Evolutionary conservation across 768 basidiomycete genomes (phyloP).

Genomic region (Boletus rubroflammeus): DNA sequence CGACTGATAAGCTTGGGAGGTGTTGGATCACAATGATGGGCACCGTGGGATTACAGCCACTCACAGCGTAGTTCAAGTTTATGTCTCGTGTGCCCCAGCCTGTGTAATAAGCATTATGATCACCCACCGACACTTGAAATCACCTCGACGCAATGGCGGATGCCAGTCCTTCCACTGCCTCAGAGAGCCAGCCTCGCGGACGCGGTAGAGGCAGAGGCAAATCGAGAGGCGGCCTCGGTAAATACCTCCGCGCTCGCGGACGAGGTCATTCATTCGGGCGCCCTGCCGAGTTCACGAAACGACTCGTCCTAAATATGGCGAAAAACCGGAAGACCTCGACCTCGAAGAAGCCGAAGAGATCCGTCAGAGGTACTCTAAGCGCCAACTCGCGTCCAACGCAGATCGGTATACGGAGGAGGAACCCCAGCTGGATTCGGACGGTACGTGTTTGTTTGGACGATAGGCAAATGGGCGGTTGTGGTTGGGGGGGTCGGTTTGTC

Average conservation of each 20-base stretch:
- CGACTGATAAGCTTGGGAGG: too few relatives aligned
- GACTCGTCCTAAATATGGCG: constrained; percentile 61
- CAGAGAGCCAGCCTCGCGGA: constrained; percentile 18
- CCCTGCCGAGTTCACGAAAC: constrained; percentile 61
- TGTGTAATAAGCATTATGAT: not conserved
- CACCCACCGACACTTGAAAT: not conserved
- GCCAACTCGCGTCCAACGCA: constrained; percentile 64
- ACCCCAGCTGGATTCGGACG: constrained; percentile 67
- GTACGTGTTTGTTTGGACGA: constrained; percentile 32
- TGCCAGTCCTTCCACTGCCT: constrained; percentile 1
- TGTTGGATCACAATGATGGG: too few relatives aligned
- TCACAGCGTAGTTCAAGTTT: too few relatives aligned
- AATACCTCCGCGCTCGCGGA: constrained; percentile 70
- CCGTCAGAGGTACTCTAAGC: constrained; percentile 48
- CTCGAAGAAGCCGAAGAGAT: constrained; percentile 47
- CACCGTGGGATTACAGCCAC: too few relatives aligned
- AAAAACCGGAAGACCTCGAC: constrained; percentile 37
- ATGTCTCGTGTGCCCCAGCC: not conserved
- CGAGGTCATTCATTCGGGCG: constrained; percentile 57
- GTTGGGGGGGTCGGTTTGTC: not conserved
- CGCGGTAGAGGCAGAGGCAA: constrained; percentile 51
- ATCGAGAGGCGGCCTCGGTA: constrained; percentile 67
- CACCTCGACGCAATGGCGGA: constrained; percentile 10
- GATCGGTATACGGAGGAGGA: constrained; percentile 74
- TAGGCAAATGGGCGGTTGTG: not conserved